phyloP scores from a whole-genome alignment of 768 basidiomycete species.

The Amyloporia xantha region DNA sequence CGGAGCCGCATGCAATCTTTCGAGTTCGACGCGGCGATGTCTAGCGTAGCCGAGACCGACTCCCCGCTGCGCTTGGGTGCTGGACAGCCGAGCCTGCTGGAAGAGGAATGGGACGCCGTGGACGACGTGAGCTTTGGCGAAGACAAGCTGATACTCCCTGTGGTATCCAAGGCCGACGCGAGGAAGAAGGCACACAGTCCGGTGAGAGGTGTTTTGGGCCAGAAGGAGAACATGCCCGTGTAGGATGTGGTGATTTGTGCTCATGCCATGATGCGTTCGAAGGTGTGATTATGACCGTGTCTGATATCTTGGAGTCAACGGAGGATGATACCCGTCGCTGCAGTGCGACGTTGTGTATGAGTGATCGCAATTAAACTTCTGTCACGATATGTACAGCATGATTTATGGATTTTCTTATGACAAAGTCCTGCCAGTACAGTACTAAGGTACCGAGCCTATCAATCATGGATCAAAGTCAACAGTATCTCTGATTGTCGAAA shows the following conservation, averaged over 20 bases:
- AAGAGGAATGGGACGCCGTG: conserved; percentile 28
- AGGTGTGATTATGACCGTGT: not conserved
- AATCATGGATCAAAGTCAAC: too few species aligned
- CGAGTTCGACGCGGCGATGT: conserved; percentile 18
- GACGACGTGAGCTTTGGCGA: conserved; percentile 29
- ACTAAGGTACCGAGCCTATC: too few species aligned
- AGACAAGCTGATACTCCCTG: conserved; percentile 13
- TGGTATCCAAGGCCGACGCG: conserved; percentile 19
- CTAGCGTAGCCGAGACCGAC: conserved; percentile 30
- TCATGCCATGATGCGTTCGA: not conserved
- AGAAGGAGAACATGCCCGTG: conserved; percentile 42
- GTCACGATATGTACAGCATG: too few species aligned
- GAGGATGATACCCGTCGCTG: too few species aligned
- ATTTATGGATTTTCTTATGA: too few species aligned
- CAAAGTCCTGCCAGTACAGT: too few species aligned
- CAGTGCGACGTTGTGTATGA: too few species aligned
- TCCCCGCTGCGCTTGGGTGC: conserved; percentile 50
- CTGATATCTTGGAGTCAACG: too few species aligned
- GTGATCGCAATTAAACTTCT: too few species aligned
- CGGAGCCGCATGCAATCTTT: conserved; percentile 26
- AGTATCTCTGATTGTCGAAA: too few species aligned
- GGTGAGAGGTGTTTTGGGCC: conserved; percentile 35
- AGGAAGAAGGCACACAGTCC: conserved; percentile 29
- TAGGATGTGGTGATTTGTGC: conserved; percentile 2
- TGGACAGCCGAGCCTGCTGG: conserved; percentile 28